Percentiles rank a stretch among this genome's conserved stretches.
These are phyloP conservation scores for Ogataea chonburiensis DNA, from an alignment of 805 yeast species.

Conservation along the genomic window DNA sequence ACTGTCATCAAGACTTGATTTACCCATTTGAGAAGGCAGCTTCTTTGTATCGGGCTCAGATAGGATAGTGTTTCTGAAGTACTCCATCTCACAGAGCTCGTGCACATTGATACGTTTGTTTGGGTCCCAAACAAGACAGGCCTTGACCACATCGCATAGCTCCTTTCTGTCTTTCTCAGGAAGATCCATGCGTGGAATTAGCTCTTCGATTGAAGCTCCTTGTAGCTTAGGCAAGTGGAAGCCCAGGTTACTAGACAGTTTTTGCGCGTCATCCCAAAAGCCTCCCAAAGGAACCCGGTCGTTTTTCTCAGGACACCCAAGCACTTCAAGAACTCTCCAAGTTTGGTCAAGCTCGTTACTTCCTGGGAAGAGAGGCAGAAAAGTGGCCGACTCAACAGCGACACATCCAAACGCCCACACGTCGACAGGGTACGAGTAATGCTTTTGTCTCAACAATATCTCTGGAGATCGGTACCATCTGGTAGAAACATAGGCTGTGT, in stretches of 20 bases:
- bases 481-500: slow-evolving; percentile 77
- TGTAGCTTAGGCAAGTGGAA: slow-evolving; percentile 53
- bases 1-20: slow-evolving; percentile 3
- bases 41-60: slow-evolving; percentile 17
- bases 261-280: slow-evolving; percentile 63
- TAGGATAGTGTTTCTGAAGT: slow-evolving; percentile 47
- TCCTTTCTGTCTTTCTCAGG: slow-evolving; percentile 34
- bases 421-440: slow-evolving; percentile 69
- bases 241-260: slow-evolving; percentile 53
- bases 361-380: slow-evolving; percentile 84
- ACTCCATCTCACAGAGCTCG: slow-evolving; percentile 47
- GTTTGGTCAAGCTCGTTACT: slow-evolving; percentile 75
- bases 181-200: slow-evolving; percentile 47
- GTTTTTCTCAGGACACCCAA: slow-evolving; percentile 67
- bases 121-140: slow-evolving; percentile 80
- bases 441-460: slow-evolving; percentile 60
- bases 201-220: slow-evolving; percentile 47
- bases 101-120: slow-evolving; percentile 53
- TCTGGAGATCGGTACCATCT: slow-evolving; percentile 89
- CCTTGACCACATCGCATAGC: slow-evolving; percentile 42
- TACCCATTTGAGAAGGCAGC: slow-evolving; percentile 2
- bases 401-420: slow-evolving; percentile 87
- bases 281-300: slow-evolving; percentile 58
- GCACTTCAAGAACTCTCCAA: slow-evolving; percentile 58
- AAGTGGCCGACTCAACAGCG: slow-evolving; percentile 68